A percentile compares a stretch with the other conserved stretches of the same genome.
These are phyloP conservation scores for Podaxis sp. DNA, from an alignment of 768 basidiomycete genomes.

Conservation along the genomic window DNA sequence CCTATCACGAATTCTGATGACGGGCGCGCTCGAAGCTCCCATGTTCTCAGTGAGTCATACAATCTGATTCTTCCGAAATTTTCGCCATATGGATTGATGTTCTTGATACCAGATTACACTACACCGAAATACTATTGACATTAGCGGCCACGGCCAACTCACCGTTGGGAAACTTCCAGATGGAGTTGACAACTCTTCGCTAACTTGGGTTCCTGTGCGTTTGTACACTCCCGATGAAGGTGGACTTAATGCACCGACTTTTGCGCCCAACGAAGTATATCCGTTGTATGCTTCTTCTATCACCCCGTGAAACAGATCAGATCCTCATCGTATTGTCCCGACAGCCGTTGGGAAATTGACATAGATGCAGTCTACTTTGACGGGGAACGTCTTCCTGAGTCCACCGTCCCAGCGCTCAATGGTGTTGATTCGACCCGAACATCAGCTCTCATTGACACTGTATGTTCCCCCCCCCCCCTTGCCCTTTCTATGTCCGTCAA, in stretches of 20 bases:
- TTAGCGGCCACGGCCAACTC: constrained; percentile 54
- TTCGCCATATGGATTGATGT: neutral
- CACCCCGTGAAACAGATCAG: neutral
- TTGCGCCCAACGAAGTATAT: constrained; percentile 56
- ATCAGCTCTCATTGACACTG: constrained; percentile 66
- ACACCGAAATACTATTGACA: constrained; percentile 55
- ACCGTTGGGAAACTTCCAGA: constrained; percentile 60
- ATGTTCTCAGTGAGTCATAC: constrained; percentile 41
- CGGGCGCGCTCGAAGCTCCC: constrained; percentile 36
- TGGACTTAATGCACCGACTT: constrained; percentile 48
- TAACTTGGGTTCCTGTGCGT: constrained; percentile 68
- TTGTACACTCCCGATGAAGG: constrained; percentile 49
- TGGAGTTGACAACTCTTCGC: constrained; percentile 44
- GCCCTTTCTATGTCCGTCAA: neutral
- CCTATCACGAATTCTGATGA: constrained; percentile 41
- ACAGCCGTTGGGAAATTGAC: constrained; percentile 59
- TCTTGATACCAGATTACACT: constrained; percentile 35
- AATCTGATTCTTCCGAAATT: neutral
- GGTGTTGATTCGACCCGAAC: constrained; percentile 31
- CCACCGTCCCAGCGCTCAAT: constrained; percentile 37
- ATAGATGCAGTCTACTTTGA: constrained; percentile 65
- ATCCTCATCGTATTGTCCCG: neutral
- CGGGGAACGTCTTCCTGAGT: constrained; percentile 47
- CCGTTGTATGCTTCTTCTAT: constrained; percentile 4
- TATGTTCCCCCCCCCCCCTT: constrained; percentile 20